Evolutionary conservation across 352 stramenopile species (phyloP), one percentile per base, ranked within the genome.

Genomic region (Phytophthora pini): DNA sequence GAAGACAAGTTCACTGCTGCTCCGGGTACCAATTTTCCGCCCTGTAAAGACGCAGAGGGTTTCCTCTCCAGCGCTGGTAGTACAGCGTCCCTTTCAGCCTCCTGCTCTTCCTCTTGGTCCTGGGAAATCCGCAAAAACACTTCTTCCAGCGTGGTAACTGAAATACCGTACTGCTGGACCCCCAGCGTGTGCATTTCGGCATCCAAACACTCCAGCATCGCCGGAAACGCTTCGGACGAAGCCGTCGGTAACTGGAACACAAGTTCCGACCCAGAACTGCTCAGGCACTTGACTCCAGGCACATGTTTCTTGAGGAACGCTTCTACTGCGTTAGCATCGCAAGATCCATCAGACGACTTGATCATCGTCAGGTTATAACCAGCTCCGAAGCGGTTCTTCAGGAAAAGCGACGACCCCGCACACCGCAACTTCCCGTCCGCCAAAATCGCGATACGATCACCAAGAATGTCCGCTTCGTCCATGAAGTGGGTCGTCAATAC

Each of bases 61-160:
- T 65, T 63, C 5, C 57, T 54, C 4, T 64, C 56, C 29, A 69
- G 27, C 9, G 41, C 31, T 39, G 56, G 39, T 17, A 45, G 9
- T 9, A 54, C 11, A n/a, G 13, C 46, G 11, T 43, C 46, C n/a
- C 1, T 20, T 40, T 59, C 27, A 3, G 46, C 48, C 24, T 60
- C 43, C 6, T 51, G 50, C 11, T 68, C 57, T 13, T 78, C 66
- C 11, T 89, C 79, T 7, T 74, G 72, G 3, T 86, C 79, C 8
- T 68, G 56, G 12, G 84, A 80, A 62, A 93, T 89, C 1, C 76
- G 74, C 47, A 99, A 64, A 75, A 99, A 99, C 0, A 99, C 97
- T 80, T 99, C 97, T 71, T 99, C 98, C 3, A 99, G 76, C 0
- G 98, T 99, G 9, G 98, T 99, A 38, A 99, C 96, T 7, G 92